phyloP scores from a whole-genome alignment of 352 stramenopile species.

The Phytophthora capsici region DNA sequence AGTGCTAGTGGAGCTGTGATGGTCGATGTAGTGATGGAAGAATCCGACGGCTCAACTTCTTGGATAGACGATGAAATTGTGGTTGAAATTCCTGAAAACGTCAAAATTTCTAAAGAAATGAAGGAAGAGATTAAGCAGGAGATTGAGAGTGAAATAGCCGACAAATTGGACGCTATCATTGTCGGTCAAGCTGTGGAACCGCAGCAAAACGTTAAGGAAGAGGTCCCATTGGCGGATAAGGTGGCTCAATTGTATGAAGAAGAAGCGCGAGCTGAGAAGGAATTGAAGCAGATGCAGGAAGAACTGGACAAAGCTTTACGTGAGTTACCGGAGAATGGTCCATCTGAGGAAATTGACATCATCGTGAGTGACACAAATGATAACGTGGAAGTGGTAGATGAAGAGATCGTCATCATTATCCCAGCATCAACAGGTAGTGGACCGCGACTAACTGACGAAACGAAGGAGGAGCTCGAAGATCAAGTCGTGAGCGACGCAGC shows the following conservation, averaged over 20 bases:
- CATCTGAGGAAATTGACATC: slow-evolving; percentile 21
- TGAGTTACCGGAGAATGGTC: slow-evolving; percentile 1
- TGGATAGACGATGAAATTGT: slow-evolving; percentile 26
- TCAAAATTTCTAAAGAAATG: slow-evolving; percentile 17
- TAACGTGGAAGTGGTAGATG: slow-evolving; percentile 1
- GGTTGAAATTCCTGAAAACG: slow-evolving; percentile 12
- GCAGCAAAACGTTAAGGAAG: not conserved
- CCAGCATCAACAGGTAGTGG: slow-evolving; percentile 10
- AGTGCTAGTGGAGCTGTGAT: slow-evolving; percentile 7
- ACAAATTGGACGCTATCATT: slow-evolving; percentile 19
- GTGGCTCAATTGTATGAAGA: slow-evolving; percentile 25
- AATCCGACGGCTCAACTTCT: not conserved
- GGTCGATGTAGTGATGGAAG: slow-evolving; percentile 25
- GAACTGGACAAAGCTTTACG: slow-evolving; percentile 11
- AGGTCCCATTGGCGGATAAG: not conserved
- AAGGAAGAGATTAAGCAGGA: slow-evolving; percentile 19
- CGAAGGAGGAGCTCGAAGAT: slow-evolving; percentile 19
- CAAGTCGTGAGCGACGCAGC: slow-evolving; percentile 13
- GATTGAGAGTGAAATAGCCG: slow-evolving; percentile 19
- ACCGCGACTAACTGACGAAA: slow-evolving; percentile 10
- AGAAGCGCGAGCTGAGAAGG: slow-evolving; percentile 18
- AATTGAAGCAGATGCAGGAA: slow-evolving; percentile 20
- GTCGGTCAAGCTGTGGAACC: not conserved
- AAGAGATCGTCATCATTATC: slow-evolving; percentile 18
- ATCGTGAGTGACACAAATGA: slow-evolving; percentile 16